Evolutionary conservation across 2,329 filamentous ascomycete genomes (phyloP), one percentile per base, ranked within the genome.

Genomic region (Cercospora sp.): DNA sequence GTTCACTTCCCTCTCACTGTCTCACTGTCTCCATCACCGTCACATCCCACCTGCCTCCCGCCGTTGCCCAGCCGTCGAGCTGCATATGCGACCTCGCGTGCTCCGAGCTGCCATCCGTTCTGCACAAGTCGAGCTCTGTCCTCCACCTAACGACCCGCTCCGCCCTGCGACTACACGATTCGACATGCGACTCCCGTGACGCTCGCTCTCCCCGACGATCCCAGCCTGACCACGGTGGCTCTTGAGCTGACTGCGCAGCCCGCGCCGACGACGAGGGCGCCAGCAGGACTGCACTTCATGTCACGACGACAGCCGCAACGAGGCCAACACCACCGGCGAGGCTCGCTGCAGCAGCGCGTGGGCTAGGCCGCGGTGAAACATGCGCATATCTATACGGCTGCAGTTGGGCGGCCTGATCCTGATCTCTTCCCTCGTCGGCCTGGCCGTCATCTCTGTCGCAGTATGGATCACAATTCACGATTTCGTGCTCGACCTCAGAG

Each of bases 321-420:
- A 33, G 31, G 20, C 28, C 48, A 64, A 20, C 62, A 64, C 51
- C 31, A 42, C 59, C 31, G 39, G 59, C 59, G 59, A 61, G 18
- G 59, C 59, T 61, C 36, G 31, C 39, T 45, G 59, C 59, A 48
- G 58, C 58, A 42, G 59, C 59, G 23, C 20, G 31, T 13, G 59
- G 23, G 26, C 53, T 42, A 64, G 62, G 31, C 31, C 26, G 48
- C n/a, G 16, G 31, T 16, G 30, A 26, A 64, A 66, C 26, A 94
- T 97, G 92, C 89, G 93, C 79, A 88, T 97, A 78, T 90, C 91
- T 67, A 97, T 97, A 76, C 87, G 93, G 73, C 90, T 94, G 81
- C 94, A 97, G 86, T 86, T 97, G 74, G 92, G 89, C 72, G 85
- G 89, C 79, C 85, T 97, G 71, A 92, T 97, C 75, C 83, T 95